These are phyloP conservation scores for Diaporthe velutina DNA, from an alignment of 2,329 filamentous ascomycete species.

Conservation along the genomic window DNA sequence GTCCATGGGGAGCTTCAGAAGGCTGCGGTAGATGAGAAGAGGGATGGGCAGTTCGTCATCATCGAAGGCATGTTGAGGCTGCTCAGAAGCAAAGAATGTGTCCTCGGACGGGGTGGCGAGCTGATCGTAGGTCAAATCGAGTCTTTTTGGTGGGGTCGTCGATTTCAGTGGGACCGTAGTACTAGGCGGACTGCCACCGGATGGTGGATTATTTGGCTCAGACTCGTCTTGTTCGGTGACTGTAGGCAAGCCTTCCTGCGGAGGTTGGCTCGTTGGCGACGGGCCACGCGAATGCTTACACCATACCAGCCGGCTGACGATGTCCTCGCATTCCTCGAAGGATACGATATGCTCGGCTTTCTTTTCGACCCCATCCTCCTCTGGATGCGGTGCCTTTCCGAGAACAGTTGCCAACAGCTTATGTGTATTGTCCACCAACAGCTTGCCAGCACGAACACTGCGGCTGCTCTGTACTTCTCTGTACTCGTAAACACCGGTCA, in stretches of 20 bases:
- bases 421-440: conserved; percentile 78
- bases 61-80: conserved; percentile 73
- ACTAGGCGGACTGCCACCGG: conserved; percentile 45
- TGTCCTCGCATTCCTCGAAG: conserved; percentile 87
- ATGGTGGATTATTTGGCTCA: conserved; percentile 44
- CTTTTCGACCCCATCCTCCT: conserved; percentile 45
- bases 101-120: conserved; percentile 82
- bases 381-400: conserved; percentile 35
- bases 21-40: conserved; percentile 79
- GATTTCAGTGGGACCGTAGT: conserved; percentile 62
- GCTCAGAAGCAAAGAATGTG: conserved; percentile 75
- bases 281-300: conserved; percentile 63
- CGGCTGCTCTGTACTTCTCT: conserved; percentile 80
- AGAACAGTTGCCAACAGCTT: conserved; percentile 67
- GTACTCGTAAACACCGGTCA: conserved; percentile 92
- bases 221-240: conserved; percentile 71
- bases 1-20: conserved; percentile 84
- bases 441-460: conserved; percentile 80
- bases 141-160: conserved; percentile 62
- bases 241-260: conserved; percentile 58
- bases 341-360: conserved; percentile 59
- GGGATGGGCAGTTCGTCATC: conserved; percentile 89
- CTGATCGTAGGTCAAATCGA: conserved; percentile 76
- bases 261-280: conserved; percentile 15
- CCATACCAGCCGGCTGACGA: conserved; percentile 82